phyloP scores from a whole-genome alignment of 768 basidiomycete species.

The Xerocomellus amylosporus region DNA sequence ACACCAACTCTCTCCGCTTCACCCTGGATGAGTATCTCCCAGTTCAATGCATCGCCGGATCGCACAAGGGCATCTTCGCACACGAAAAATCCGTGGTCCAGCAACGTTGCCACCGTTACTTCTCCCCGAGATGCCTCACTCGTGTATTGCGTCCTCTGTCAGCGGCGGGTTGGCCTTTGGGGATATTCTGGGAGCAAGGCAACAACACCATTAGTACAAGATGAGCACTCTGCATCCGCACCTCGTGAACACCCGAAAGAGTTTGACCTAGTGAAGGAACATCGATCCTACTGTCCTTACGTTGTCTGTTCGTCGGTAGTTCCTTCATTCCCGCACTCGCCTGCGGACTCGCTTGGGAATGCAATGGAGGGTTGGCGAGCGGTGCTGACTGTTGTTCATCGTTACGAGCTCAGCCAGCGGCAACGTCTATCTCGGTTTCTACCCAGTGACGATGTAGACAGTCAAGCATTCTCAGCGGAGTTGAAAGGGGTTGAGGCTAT shows the following conservation, averaged over 20 bases:
- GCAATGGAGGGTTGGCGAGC: slow-evolving; percentile 77
- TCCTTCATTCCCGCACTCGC: slow-evolving; percentile 47
- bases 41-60: slow-evolving; percentile 14
- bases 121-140: slow-evolving; percentile 45
- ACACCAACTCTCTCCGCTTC: slow-evolving; percentile 25
- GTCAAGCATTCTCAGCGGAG: slow-evolving; percentile 38
- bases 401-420: slow-evolving; percentile 63
- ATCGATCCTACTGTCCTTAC: slow-evolving; percentile 85
- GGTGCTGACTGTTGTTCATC: slow-evolving; percentile 62
- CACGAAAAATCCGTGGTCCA: slow-evolving; percentile 6
- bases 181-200: slow-evolving; percentile 46
- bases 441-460: slow-evolving; percentile 5
- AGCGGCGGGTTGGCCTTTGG: slow-evolving; percentile 80
- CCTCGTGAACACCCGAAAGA: slow-evolving; percentile 37
- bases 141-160: slow-evolving; percentile 67
- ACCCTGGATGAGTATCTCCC: slow-evolving; percentile 21
- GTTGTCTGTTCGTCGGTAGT: slow-evolving; percentile 66
- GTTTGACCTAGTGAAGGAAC: slow-evolving; percentile 77
- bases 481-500: slow-evolving; percentile 62
- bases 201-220: slow-evolving; percentile 2
- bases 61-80: slow-evolving; percentile 7
- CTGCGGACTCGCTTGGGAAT: slow-evolving; percentile 23
- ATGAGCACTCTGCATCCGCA: slow-evolving; percentile 21
- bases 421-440: slow-evolving; percentile 40
- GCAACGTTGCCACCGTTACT: not conserved